phyloP scores from a whole-genome alignment of 768 basidiomycete genomes.

The Boletellus sp. region DNA sequence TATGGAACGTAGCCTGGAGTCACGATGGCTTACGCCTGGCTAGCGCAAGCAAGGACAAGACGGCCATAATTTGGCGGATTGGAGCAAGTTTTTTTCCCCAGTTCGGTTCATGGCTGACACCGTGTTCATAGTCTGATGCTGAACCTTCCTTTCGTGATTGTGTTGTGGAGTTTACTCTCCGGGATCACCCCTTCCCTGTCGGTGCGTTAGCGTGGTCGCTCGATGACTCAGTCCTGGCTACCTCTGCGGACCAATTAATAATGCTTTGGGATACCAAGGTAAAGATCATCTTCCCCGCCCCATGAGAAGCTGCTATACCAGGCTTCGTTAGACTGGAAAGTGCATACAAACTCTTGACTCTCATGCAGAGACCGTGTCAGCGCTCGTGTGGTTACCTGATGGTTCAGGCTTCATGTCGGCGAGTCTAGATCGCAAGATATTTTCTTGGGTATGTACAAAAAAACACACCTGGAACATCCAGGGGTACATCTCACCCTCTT shows the following conservation, averaged over 20 bases:
- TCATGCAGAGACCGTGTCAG: slow-evolving; percentile 81
- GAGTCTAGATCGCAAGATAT: slow-evolving; percentile 78
- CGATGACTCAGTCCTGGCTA: slow-evolving; percentile 80
- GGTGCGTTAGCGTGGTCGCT: slow-evolving; percentile 90
- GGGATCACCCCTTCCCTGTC: slow-evolving; percentile 76
- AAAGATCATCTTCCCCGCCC: slow-evolving; percentile 13
- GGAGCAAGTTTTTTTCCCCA: slow-evolving; percentile 50
- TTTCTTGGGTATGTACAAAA: slow-evolving; percentile 73
- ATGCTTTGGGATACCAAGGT: slow-evolving; percentile 92
- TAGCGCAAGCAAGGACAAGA: slow-evolving; percentile 82
- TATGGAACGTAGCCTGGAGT: slow-evolving; percentile 96
- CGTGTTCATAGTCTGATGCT: slow-evolving; percentile 38
- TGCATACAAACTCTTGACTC: slow-evolving; percentile 61
- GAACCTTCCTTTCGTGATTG: slow-evolving; percentile 56
- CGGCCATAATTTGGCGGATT: slow-evolving; percentile 86
- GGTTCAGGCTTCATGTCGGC: slow-evolving; percentile 87
- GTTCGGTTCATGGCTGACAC: slow-evolving; percentile 5
- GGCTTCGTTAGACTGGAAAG: slow-evolving; percentile 59
- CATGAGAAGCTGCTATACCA: slow-evolving; percentile 3
- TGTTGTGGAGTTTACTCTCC: slow-evolving; percentile 54
- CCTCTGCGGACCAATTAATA: slow-evolving; percentile 75
- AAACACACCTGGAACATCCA: not conserved
- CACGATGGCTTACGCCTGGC: slow-evolving; percentile 82
- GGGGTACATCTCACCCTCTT: slow-evolving; percentile 8
- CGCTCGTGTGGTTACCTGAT: slow-evolving; percentile 85